These are phyloP conservation scores for Clarireedia sp. DNA, from an alignment of 2,329 filamentous ascomycete genomes.

Conservation along the genomic window DNA sequence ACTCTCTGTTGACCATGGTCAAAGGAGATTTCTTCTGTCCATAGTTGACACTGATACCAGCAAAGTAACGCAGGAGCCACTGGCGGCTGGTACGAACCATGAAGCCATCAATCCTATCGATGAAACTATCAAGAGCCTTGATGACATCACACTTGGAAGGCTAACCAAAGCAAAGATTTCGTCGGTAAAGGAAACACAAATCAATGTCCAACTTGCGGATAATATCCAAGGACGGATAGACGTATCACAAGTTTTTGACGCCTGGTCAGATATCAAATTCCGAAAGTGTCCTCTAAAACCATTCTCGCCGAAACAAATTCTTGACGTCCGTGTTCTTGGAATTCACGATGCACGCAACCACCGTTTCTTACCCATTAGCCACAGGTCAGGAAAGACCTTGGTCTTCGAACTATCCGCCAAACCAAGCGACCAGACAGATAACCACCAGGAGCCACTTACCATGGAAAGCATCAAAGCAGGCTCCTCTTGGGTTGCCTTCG, in stretches of 20 bases:
- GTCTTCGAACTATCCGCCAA: conserved; percentile 86
- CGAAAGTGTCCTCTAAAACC: conserved; percentile 70
- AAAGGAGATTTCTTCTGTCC: conserved; percentile 61
- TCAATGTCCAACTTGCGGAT: conserved; percentile 83
- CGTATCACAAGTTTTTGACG: conserved; percentile 81
- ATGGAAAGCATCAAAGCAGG: conserved; percentile 67
- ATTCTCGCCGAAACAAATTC: conserved; percentile 62
- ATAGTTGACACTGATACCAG: conserved; percentile 45
- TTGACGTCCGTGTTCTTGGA: conserved; percentile 73
- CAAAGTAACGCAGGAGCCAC: conserved; percentile 27
- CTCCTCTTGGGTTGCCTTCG: conserved; percentile 68
- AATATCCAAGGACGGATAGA: conserved; percentile 90
- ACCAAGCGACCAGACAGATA: conserved; percentile 45
- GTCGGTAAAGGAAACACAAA: conserved; percentile 83
- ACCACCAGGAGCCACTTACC: conserved; percentile 55
- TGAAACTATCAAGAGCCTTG: conserved; percentile 51
- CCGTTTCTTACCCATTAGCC: conserved; percentile 83
- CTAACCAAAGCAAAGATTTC: conserved; percentile 68
- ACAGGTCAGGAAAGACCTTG: conserved; percentile 67
- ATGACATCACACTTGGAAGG: conserved; percentile 67
- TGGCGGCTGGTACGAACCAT: conserved; percentile 31
- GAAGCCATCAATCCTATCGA: conserved; percentile 57
- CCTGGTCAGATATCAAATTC: conserved; percentile 78
- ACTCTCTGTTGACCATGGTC: conserved; percentile 60
- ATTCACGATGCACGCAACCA: conserved; percentile 86